Conservation (phyloP, 176 grass and related monocot species). For the Triticum dicoccoides region DNA sequence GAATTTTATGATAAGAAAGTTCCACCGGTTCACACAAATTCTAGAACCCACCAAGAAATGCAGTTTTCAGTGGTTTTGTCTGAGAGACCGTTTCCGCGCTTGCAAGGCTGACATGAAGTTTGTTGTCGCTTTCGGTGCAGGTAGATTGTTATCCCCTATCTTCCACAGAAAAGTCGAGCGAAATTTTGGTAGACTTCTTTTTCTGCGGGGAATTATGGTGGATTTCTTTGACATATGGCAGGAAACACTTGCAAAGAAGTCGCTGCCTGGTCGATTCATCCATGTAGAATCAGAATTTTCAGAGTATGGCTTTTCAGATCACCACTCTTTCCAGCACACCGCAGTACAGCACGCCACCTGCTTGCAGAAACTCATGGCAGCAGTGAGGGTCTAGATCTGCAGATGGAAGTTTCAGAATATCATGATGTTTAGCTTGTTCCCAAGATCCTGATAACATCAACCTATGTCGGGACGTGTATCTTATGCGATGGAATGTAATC, state of each 20-base stretch:
- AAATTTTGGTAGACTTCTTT: no score
- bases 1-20: neutral
- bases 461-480: neutral
- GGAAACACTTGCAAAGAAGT: slow-evolving; percentile 59
- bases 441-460: neutral
- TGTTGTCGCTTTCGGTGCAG: slow-evolving; percentile 37
- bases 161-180: slow-evolving; percentile 74
- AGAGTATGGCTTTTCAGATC: slow-evolving; percentile 73
- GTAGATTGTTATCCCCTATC: slow-evolving; percentile 80
- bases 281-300: slow-evolving; percentile 65
- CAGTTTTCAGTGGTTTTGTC: neutral
- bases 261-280: slow-evolving; percentile 76
- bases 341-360: slow-evolving; percentile 68
- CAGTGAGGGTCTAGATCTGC: slow-evolving; percentile 36
- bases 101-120: slow-evolving; percentile 8
- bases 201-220: slow-evolving; percentile 40
- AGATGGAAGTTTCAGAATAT: neutral
- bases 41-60: neutral
- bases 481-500: neutral
- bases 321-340: slow-evolving; percentile 76
- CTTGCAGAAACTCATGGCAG: slow-evolving; percentile 62
- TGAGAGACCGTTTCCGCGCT: neutral
- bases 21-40: neutral
- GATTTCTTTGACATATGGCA: slow-evolving; percentile 92
- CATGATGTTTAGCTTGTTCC: slow-evolving; percentile 7